Evolutionary conservation across 2,329 filamentous ascomycete genomes (phyloP), one percentile per base, ranked within the genome.

Genomic region (Aspergillus amoenus): DNA sequence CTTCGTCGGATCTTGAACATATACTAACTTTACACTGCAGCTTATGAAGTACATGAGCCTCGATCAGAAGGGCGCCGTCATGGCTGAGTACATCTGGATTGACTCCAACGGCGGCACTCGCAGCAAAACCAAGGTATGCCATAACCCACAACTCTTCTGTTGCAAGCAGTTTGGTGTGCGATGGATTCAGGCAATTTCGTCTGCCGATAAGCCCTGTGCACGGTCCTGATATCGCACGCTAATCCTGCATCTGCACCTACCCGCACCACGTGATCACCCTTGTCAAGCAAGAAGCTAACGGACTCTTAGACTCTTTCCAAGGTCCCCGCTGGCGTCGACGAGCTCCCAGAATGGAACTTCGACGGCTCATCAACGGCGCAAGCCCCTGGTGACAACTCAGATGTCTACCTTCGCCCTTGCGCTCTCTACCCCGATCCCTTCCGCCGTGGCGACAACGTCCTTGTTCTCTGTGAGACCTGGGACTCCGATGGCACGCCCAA

Each of bases 11-110:
- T 64, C 64, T 70, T 67, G 61, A 52, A 68, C 61, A 62, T 61
- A 76, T 75, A 76, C 77, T 78, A 73, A 80, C 68, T 68, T 66
- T 65, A 13, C 34, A 5, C 67, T 61, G 70, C 78, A 96, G 91
- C 87, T 97, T 77, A 81, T 88, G 78, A 97, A 97, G 80, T 97
- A 93, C 84, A 86, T 61, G 80, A 82, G 83, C 72, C 90, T 97
- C 71, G 88, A 92, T 76, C 93, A 97, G 82, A 90, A 89, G 77
- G 93, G 92, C 76, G 82, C 81, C 69, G 83, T 95, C 74, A 94
- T 96, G 79, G 93, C 92, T 73, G 93, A 97, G 82, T 97, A 97
- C 81, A 87, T 97, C 83, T 97, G 93, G 93, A 89, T 97, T 75
- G 93, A 97, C 73, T 83, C 89, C 65, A 78, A 81, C 65, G 92